Percentiles rank a stretch among this genome's conserved stretches.
These are phyloP conservation scores for Pyrus pyrifolia DNA, from an alignment of 306 rosid genomes.

Conservation along the genomic window DNA sequence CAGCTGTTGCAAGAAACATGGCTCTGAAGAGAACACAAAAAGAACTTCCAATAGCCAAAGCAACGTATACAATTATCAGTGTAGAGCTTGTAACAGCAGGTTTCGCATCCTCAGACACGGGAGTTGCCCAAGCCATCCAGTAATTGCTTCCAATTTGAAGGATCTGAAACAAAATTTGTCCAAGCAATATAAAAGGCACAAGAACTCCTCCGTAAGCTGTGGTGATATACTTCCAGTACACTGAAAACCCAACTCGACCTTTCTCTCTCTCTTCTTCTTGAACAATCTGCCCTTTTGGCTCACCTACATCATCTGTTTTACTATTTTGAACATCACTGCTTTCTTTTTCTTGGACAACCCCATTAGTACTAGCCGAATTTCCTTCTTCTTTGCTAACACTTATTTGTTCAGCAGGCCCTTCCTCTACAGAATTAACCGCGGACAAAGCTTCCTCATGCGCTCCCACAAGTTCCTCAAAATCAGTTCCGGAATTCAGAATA, in stretches of 20 bases:
- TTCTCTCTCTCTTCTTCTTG: constrained; percentile 93
- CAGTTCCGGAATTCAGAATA: constrained; percentile 53
- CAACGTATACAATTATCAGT: constrained; percentile 52
- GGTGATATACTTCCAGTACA: constrained; percentile 66
- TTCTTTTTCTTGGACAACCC: constrained; percentile 28
- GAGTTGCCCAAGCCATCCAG: constrained; percentile 95
- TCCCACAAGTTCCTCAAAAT: constrained; percentile 78
- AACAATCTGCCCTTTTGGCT: constrained; percentile 60
- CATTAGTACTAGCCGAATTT: constrained; percentile 10
- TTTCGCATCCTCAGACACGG: constrained; percentile 48
- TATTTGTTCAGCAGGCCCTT: constrained; percentile 11
- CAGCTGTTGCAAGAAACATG: constrained; percentile 42
- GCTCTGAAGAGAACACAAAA: constrained; percentile 47
- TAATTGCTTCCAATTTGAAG: constrained; percentile 89
- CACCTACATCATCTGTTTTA: constrained; percentile 26
- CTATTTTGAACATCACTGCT: constrained; percentile 25
- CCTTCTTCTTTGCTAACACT: constrained; percentile 17
- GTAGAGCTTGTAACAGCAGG: constrained; percentile 37
- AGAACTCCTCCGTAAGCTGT: constrained; percentile 76
- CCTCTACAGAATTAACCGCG: constrained; percentile 35
- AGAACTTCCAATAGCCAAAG: constrained; percentile 65
- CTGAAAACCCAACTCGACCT: constrained; percentile 66
- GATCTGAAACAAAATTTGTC: constrained; percentile 53
- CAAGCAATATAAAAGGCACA: constrained; percentile 66
- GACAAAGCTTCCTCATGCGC: constrained; percentile 78